Evolutionary conservation across 1,139 yeast genomes (phyloP).

Genomic region (Arxiozyma slooffiae): DNA sequence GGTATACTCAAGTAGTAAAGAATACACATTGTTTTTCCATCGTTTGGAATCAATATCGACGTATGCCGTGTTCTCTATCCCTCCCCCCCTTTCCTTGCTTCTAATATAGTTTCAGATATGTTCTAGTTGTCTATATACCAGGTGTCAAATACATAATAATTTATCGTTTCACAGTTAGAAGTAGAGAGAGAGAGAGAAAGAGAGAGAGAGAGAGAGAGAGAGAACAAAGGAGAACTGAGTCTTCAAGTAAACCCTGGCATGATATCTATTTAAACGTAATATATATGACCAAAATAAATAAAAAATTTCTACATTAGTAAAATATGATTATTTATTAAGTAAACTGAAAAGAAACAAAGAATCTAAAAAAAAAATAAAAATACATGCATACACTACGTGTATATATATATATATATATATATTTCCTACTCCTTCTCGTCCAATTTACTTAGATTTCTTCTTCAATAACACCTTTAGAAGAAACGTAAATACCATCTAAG

Average conservation of each 20-base stretch:
- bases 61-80: constrained; percentile 94
- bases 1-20: too few relatives aligned
- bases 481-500: constrained; percentile 99
- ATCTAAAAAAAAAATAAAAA: too few relatives aligned
- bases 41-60: constrained; percentile 90
- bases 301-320: too few relatives aligned
- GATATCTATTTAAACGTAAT: neutral
- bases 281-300: too few relatives aligned
- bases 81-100: too few relatives aligned
- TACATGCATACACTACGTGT: neutral
- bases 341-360: neutral
- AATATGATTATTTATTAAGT: too few relatives aligned
- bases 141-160: constrained; percentile 94
- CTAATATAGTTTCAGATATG: too few relatives aligned
- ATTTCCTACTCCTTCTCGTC: constrained; percentile 32
- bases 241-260: neutral
- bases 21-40: constrained; percentile 94
- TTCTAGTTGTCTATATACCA: constrained; percentile 69
- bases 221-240: too few relatives aligned
- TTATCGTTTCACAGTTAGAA: constrained; percentile 55
- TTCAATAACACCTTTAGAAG: constrained; percentile 83
- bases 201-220: too few relatives aligned
- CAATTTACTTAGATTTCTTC: constrained; percentile 34
- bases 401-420: too few relatives aligned
- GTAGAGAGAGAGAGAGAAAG: too few relatives aligned